These are phyloP conservation scores for Adiantum capillusveneris DNA, from an alignment of 75 land plant genomes.

Conservation along the genomic window DNA sequence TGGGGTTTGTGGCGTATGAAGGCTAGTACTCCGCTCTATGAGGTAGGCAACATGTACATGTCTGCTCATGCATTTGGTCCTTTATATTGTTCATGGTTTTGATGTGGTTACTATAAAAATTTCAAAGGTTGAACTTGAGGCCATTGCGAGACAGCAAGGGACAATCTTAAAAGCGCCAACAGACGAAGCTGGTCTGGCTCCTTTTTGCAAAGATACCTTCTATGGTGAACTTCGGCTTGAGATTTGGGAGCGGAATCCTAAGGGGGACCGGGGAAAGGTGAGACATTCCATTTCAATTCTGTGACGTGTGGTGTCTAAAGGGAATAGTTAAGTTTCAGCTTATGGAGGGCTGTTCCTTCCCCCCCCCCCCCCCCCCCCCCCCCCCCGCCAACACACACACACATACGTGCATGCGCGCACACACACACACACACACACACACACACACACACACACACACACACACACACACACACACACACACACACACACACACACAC, in stretches of 20 bases:
- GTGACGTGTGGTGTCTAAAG: too few species aligned
- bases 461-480: too few species aligned
- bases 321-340: too few species aligned
- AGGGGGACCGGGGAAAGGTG: slow-evolving; percentile 70
- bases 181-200: slow-evolving; percentile 68
- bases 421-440: too few species aligned
- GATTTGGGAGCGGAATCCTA: slow-evolving; percentile 56
- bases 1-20: slow-evolving; percentile 84
- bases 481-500: too few species aligned
- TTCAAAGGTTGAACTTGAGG: slow-evolving; percentile 66
- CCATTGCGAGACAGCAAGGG: slow-evolving; percentile 60
- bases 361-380: too few species aligned
- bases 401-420: too few species aligned
- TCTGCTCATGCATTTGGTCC: neutral
- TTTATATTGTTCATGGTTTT: slow-evolving; percentile 2
- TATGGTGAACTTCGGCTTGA: slow-evolving; percentile 53
- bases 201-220: slow-evolving; percentile 87
- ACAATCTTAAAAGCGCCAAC: slow-evolving; percentile 83
- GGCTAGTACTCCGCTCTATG: slow-evolving; percentile 49
- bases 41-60: slow-evolving; percentile 27
- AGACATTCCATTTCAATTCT: too few species aligned
- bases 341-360: too few species aligned
- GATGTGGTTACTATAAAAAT: neutral
- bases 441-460: too few species aligned
- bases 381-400: too few species aligned